A percentile compares a stretch with the other conserved stretches of the same genome.
phyloP scores from a whole-genome alignment of 257 asterid species.

The Solanum infundibuliforme region DNA sequence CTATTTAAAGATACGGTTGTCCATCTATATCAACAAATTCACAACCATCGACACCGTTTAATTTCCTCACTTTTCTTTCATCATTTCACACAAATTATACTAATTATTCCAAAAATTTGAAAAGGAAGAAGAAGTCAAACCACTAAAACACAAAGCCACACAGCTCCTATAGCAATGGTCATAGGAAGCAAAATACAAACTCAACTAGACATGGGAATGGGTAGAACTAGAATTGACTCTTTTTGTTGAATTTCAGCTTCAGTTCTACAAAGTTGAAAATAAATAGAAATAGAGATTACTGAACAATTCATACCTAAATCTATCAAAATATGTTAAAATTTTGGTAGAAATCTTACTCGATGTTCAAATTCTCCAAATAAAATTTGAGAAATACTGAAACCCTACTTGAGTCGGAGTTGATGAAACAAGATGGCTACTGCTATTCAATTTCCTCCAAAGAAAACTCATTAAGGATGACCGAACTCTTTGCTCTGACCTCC shows the following conservation, averaged over 20 bases:
- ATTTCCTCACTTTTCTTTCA: neutral
- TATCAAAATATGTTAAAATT: neutral
- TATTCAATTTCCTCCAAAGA: neutral
- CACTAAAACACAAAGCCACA: neutral
- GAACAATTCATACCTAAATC: neutral
- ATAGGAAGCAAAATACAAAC: slow-evolving; percentile 6
- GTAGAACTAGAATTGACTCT: neutral
- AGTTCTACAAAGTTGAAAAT: too few species aligned
- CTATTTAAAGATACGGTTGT: neutral
- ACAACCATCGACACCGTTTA: neutral
- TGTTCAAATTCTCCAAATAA: neutral
- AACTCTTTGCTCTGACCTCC: neutral
- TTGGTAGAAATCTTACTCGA: neutral
- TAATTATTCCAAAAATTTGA: neutral
- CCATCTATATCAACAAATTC: neutral
- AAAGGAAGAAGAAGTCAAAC: neutral
- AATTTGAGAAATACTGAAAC: neutral
- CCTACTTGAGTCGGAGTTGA: neutral
- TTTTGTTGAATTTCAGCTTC: too few species aligned
- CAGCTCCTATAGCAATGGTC: neutral
- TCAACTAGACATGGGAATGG: neutral
- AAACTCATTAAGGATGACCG: neutral
- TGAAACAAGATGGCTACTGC: neutral
- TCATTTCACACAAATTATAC: neutral
- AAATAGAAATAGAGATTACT: too few species aligned